Conservation (phyloP, 768 basidiomycete species). For the Lactarius sp. region DNA sequence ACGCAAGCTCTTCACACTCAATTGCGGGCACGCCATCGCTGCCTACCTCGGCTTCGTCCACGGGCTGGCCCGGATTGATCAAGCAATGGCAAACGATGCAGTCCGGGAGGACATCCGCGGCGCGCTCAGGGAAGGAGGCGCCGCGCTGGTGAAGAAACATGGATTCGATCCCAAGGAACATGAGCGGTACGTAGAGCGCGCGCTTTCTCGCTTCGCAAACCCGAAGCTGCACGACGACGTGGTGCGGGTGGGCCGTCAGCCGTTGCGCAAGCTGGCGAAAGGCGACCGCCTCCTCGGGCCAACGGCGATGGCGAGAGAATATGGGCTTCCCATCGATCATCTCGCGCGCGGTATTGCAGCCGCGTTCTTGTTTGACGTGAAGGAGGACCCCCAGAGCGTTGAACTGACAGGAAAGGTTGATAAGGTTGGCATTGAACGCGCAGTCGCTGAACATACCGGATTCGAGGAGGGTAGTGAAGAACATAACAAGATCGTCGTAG, state of each 20-base stretch:
- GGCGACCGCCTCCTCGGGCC: slow-evolving; percentile 38
- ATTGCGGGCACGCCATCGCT: slow-evolving; percentile 38
- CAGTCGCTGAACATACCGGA: slow-evolving; percentile 32
- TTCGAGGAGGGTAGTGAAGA: slow-evolving; percentile 28
- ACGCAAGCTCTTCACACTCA: slow-evolving; percentile 42
- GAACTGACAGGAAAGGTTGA: slow-evolving; percentile 31
- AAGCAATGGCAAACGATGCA: slow-evolving; percentile 32
- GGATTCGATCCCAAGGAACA: slow-evolving; percentile 28
- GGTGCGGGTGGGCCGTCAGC: slow-evolving; percentile 36
- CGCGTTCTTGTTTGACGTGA: slow-evolving; percentile 33
- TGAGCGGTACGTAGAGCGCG: slow-evolving; percentile 34
- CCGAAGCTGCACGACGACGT: slow-evolving; percentile 36
- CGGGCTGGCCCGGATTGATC: slow-evolving; percentile 32
- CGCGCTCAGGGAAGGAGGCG: slow-evolving; percentile 38
- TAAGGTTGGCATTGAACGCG: slow-evolving; percentile 30
- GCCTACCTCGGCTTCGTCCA: slow-evolving; percentile 38
- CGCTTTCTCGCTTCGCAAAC: slow-evolving; percentile 35
- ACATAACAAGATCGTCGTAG: slow-evolving; percentile 26
- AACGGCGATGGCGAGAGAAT: slow-evolving; percentile 33
- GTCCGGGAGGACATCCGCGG: slow-evolving; percentile 30
- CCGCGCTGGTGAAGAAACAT: slow-evolving; percentile 34
- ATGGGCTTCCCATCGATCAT: slow-evolving; percentile 31
- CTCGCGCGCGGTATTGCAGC: slow-evolving; percentile 36
- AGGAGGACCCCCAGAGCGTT: slow-evolving; percentile 35
- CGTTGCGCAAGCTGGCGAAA: slow-evolving; percentile 37